Base-by-base conservation (phyloP, 1,284 basidiomycete genomes). In the Xanthoconium separans region DNA sequence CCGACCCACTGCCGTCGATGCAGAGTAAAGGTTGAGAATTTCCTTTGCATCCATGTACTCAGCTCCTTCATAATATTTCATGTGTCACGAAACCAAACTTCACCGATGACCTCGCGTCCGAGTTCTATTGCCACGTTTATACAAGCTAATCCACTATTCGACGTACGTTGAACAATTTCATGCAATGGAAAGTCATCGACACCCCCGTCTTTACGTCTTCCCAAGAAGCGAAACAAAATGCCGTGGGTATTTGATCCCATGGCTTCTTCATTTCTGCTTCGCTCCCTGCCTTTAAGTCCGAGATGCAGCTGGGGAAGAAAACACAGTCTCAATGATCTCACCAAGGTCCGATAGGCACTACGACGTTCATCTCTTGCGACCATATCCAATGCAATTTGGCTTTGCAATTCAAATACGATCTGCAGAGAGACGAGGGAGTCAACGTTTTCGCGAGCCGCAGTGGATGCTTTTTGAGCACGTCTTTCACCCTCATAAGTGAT, bases 1-100 rank as follows among this genome's bases (percentile, higher is more conserved):
- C 64, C 82, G 93, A 80, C 93, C 90, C 58, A 77, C 81, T 47
- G 82, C 87, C 56, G 87, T 91, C 58, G 92, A 95, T 70, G 81
- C 81, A 63, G 87, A 89, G 78, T 86, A 79, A 71, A 47, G 43
- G 40, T 5, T 36, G 46, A 54, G 36, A 41, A 47, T 34, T 56
- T 49, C 44, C 22, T 44, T 58, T 51, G 36, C 48, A 44, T 29
- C 37, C 53, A 39, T 66, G 55, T 68, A 63, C 29, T 51, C 50
- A 44, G 8, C 37, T 36, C 34, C 29, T 20, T 51, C 55, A 56
- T 56, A 44, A 48, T 49, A 59, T 47, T 50, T 40, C 44, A 50
- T 61, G 47, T 53, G 58, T 44, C 24, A 39, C 42, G n/a, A 50
- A 33, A n/a, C n/a, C n/a, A n/a, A n/a, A n/a, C n/a, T n/a, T n/a